These are phyloP conservation scores for Penicillium paneum DNA, from an alignment of 2,329 filamentous ascomycete species.

Conservation along the genomic window DNA sequence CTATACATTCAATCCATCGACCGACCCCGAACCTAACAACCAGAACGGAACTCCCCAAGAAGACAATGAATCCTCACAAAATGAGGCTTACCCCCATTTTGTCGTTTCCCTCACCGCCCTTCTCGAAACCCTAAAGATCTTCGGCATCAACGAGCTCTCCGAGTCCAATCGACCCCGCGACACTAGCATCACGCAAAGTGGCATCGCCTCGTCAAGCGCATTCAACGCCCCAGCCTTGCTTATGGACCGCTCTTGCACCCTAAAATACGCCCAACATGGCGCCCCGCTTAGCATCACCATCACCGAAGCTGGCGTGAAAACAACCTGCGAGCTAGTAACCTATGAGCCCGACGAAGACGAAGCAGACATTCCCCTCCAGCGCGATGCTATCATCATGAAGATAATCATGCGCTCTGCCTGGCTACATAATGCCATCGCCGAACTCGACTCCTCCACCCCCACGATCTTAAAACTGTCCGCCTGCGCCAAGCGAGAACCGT, in stretches of 20 bases:
- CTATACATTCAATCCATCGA: slow-evolving; percentile 64
- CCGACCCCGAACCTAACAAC: slow-evolving; percentile 15
- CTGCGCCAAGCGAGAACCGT: slow-evolving; percentile 59
- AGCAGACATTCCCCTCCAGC: slow-evolving; percentile 73
- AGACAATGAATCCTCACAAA: slow-evolving; percentile 39
- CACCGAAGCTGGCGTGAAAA: slow-evolving; percentile 80
- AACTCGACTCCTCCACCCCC: slow-evolving; percentile 64
- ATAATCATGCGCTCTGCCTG: slow-evolving; percentile 77
- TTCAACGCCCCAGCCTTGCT: slow-evolving; percentile 82
- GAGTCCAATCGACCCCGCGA: slow-evolving; percentile 30
- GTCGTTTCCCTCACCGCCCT: slow-evolving; percentile 83
- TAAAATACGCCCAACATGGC: slow-evolving; percentile 72
- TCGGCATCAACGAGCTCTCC: slow-evolving; percentile 68
- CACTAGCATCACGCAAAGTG: slow-evolving; percentile 31
- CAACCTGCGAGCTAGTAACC: slow-evolving; percentile 84
- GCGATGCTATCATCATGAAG: slow-evolving; percentile 77
- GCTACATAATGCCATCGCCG: slow-evolving; percentile 51
- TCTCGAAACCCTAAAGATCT: slow-evolving; percentile 92
- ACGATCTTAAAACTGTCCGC: slow-evolving; percentile 67
- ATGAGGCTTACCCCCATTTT: slow-evolving; percentile 62
- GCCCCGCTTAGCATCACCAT: slow-evolving; percentile 79
- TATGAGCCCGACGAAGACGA: slow-evolving; percentile 68
- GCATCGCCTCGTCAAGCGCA: slow-evolving; percentile 58
- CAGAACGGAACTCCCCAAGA: slow-evolving; percentile 20
- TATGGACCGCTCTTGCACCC: slow-evolving; percentile 78